Conservation (phyloP, 2,329 filamentous ascomycete genomes). For the Exophiala dermatitidis region DNA sequence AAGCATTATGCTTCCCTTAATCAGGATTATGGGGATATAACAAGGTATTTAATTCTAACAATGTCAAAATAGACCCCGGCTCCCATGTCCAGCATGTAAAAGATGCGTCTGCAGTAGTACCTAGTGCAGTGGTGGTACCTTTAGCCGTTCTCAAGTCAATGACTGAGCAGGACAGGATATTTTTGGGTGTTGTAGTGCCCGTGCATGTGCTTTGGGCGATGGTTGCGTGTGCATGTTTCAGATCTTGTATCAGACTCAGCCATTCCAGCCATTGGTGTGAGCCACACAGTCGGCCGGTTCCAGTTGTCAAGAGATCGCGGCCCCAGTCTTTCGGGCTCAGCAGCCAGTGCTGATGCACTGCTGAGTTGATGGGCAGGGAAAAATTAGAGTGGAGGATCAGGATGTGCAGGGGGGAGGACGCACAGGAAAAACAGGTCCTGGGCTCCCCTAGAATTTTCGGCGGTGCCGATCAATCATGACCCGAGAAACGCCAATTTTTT, state of each 20-base stretch:
- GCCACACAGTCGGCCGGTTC: not conserved
- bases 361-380: not conserved
- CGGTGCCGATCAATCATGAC: not conserved
- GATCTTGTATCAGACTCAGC: slow-evolving; percentile 14
- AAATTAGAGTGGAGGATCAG: not conserved
- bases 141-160: too few species aligned
- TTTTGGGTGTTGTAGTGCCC: not conserved
- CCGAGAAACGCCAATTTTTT: not conserved
- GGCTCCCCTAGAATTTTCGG: not conserved
- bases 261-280: not conserved
- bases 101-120: too few species aligned
- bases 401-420: not conserved
- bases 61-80: too few species aligned
- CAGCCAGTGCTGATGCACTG: not conserved
- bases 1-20: too few species aligned
- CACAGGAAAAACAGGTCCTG: not conserved
- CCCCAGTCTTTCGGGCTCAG: not conserved
- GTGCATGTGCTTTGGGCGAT: not conserved
- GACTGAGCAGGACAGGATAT: too few species aligned
- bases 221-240: slow-evolving; percentile 16
- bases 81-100: too few species aligned
- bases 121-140: too few species aligned
- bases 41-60: too few species aligned
- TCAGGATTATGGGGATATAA: too few species aligned
- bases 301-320: not conserved